phyloP scores from a whole-genome alignment of 140 eudicot species.

The Ambrosia hybrid region DNA sequence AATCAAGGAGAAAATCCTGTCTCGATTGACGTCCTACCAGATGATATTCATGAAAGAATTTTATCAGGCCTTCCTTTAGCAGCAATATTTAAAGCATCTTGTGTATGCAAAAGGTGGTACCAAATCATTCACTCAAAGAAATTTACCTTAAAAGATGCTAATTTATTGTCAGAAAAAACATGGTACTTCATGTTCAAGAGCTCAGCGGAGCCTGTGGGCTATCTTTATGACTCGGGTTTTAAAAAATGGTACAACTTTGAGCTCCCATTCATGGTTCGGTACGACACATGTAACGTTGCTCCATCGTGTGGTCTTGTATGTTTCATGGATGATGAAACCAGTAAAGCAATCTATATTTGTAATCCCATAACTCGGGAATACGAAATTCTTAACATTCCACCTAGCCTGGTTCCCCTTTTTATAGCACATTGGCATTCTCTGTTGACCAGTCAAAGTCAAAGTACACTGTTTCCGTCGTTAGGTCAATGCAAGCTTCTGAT shows the following conservation, averaged over 20 bases:
- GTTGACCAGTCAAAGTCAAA: conserved; percentile 35
- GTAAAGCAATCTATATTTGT: conserved; percentile 31
- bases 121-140: conserved; percentile 38
- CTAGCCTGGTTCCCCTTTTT: conserved; percentile 25
- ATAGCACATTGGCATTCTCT: conserved; percentile 49
- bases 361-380: conserved; percentile 42
- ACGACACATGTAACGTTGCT: conserved; percentile 45
- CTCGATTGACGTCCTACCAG: conserved; percentile 47
- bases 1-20: conserved; percentile 19
- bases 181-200: conserved; percentile 66
- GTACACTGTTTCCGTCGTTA: conserved; percentile 39
- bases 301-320: conserved; percentile 49
- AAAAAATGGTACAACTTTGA: conserved; percentile 47
- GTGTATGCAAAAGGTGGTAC: conserved; percentile 56
- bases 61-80: conserved; percentile 46
- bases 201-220: conserved; percentile 35
- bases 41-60: conserved; percentile 48
- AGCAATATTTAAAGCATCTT: conserved; percentile 35
- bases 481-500: conserved; percentile 46
- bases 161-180: conserved; percentile 28
- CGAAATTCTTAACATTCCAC: conserved; percentile 30
- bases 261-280: conserved; percentile 38
- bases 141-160: conserved; percentile 26
- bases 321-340: conserved; percentile 45
- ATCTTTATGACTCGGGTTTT: conserved; percentile 48